Conservation (phyloP, 2,329 filamentous ascomycete genomes). For the Ceratocystis destructans region DNA sequence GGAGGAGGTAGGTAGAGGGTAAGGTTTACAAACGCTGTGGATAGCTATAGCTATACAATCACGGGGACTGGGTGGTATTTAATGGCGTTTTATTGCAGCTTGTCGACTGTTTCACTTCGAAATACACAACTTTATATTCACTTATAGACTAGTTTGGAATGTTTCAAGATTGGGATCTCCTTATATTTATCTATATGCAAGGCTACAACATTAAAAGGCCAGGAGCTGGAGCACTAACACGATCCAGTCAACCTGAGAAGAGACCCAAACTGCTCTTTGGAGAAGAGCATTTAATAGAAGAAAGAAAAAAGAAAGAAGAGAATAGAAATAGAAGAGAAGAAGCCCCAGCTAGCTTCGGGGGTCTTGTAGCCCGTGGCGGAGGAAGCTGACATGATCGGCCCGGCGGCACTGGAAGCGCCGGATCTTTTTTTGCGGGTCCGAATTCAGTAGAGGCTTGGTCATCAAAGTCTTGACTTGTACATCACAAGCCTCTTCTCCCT, state of each 20-base stretch:
- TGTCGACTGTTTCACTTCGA: no score
- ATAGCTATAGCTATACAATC: no score
- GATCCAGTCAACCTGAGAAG: neutral
- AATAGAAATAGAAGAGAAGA: constrained; percentile 3
- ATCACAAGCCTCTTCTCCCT: neutral
- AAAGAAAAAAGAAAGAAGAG: neutral
- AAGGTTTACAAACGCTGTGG: neutral
- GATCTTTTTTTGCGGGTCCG: neutral
- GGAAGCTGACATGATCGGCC: neutral
- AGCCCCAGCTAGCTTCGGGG: neutral
- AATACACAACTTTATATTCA: no score
- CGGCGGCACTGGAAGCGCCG: neutral
- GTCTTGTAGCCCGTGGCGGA: neutral
- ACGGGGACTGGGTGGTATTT: no score
- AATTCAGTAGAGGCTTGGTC: neutral
- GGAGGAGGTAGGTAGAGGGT: neutral
- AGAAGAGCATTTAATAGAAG: neutral
- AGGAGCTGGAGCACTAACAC: neutral
- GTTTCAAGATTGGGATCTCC: neutral
- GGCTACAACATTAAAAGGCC: neutral
- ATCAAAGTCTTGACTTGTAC: neutral
- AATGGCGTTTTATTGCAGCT: no score
- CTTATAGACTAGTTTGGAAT: no score
- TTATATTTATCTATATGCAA: constrained; percentile 6
- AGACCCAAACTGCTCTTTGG: neutral